Evolutionary conservation across 2,329 filamentous ascomycete species (phyloP).

Genomic region (Fusarium dlaminii): DNA sequence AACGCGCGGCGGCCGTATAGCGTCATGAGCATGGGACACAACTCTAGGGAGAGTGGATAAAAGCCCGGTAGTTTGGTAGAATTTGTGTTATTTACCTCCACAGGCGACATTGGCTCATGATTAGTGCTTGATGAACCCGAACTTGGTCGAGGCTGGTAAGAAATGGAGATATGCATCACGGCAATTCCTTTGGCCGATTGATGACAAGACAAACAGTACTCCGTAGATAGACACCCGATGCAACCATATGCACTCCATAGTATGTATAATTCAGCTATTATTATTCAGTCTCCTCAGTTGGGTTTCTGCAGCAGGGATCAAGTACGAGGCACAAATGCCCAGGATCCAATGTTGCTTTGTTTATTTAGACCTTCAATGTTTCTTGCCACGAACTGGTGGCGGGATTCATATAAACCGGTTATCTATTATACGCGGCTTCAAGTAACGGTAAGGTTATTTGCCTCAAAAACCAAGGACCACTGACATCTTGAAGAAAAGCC

Average conservation of each 20-base stretch:
- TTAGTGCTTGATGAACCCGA: neutral
- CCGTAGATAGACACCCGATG: neutral
- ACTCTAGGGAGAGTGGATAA: neutral
- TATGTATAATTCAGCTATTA: slow-evolving; percentile 5
- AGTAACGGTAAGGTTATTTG: neutral
- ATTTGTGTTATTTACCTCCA: neutral
- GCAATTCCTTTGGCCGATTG: neutral
- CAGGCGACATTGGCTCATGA: slow-evolving; percentile 1
- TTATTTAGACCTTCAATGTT: neutral
- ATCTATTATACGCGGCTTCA: slow-evolving; percentile 1
- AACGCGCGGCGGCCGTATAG: slow-evolving; percentile 36
- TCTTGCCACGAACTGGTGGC: slow-evolving; percentile 22
- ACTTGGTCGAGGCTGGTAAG: neutral
- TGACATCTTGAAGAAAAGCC: neutral
- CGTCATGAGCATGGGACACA: slow-evolving; percentile 3
- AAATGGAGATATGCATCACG: neutral
- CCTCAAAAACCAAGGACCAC: slow-evolving; percentile 7
- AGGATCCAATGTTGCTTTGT: neutral
- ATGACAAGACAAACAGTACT: neutral
- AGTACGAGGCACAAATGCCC: neutral
- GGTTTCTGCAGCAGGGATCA: neutral
- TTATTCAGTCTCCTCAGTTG: slow-evolving; percentile 7
- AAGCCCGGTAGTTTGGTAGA: slow-evolving; percentile 17
- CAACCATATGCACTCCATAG: neutral
- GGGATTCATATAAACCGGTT: neutral